Evolutionary conservation across 805 yeast genomes (phyloP).

Genomic region (Wickerhamiella kurtzmanii): DNA sequence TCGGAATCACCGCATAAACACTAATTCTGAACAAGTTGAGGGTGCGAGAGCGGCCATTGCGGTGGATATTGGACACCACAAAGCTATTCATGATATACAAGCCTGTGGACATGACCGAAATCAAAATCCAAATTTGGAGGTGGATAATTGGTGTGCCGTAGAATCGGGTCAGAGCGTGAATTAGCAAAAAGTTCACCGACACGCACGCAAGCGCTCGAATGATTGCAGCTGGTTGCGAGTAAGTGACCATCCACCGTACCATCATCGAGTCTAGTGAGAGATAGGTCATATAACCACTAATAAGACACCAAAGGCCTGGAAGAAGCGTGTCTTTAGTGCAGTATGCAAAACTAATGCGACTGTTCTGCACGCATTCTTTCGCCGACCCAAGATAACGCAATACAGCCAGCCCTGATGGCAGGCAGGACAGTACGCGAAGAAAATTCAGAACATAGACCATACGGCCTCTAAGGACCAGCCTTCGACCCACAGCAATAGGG

Average conservation of each 20-base stretch:
- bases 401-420: slow-evolving; percentile 48
- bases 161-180: slow-evolving; percentile 52
- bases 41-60: slow-evolving; percentile 34
- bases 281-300: slow-evolving; percentile 71
- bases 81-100: slow-evolving; percentile 78
- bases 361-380: slow-evolving; percentile 13
- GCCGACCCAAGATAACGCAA: slow-evolving; percentile 27
- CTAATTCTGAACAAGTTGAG: slow-evolving; percentile 79
- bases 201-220: slow-evolving; percentile 77
- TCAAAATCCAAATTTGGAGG: slow-evolving; percentile 80
- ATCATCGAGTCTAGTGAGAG: slow-evolving; percentile 78
- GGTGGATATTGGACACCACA: slow-evolving; percentile 49
- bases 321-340: slow-evolving; percentile 16
- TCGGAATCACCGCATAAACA: slow-evolving; percentile 96
- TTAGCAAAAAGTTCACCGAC: slow-evolving; percentile 53
- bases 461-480: slow-evolving; percentile 12
- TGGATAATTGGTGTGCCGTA: slow-evolving; percentile 58
- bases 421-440: slow-evolving; percentile 46
- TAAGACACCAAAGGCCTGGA: slow-evolving; percentile 66
- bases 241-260: slow-evolving; percentile 84
- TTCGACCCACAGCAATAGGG: slow-evolving; percentile 12
- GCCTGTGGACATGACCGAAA: slow-evolving; percentile 70
- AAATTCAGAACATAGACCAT: slow-evolving; percentile 14
- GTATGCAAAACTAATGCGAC: slow-evolving; percentile 7
- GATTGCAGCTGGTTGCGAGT: slow-evolving; percentile 78